These are phyloP conservation scores for Coniella vitis DNA, from an alignment of 2,329 filamentous ascomycete genomes.

Conservation along the genomic window DNA sequence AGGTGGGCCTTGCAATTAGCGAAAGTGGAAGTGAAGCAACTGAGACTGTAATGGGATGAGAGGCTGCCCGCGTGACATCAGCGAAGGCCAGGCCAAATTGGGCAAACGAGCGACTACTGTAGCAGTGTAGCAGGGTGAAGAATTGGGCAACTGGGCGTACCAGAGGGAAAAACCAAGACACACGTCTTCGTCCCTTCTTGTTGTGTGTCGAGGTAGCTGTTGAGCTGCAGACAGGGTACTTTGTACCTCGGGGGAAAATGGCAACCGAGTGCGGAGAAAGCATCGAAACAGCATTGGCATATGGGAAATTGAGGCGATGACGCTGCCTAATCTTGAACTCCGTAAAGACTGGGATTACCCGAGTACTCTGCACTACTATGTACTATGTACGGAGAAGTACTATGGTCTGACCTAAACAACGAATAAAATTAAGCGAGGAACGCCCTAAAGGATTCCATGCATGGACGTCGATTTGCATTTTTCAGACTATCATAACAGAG, in stretches of 20 bases:
- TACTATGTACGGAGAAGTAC: too few species aligned
- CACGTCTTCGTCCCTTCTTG: too few species aligned
- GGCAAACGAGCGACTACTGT: not conserved
- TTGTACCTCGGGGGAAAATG: not conserved
- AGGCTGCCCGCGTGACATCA: constrained; percentile 3
- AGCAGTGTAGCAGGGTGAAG: not conserved
- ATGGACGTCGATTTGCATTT: too few species aligned
- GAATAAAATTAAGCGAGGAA: too few species aligned
- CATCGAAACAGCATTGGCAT: not conserved
- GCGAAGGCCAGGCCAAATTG: not conserved
- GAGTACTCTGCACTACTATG: too few species aligned
- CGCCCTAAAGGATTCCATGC: too few species aligned
- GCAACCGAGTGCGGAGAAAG: not conserved
- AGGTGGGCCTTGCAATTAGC: not conserved
- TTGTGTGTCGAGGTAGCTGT: too few species aligned
- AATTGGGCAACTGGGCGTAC: not conserved
- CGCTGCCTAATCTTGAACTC: too few species aligned
- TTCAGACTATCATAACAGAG: too few species aligned
- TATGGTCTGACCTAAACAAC: too few species aligned
- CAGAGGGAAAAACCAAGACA: too few species aligned
- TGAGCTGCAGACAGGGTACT: not conserved
- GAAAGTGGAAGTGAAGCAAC: constrained; percentile 1
- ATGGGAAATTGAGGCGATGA: constrained; percentile 1
- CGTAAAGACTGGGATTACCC: not conserved
- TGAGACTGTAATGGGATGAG: not conserved